phyloP scores from a whole-genome alignment of 2,329 filamentous ascomycete genomes.

The Epichloe scottii region DNA sequence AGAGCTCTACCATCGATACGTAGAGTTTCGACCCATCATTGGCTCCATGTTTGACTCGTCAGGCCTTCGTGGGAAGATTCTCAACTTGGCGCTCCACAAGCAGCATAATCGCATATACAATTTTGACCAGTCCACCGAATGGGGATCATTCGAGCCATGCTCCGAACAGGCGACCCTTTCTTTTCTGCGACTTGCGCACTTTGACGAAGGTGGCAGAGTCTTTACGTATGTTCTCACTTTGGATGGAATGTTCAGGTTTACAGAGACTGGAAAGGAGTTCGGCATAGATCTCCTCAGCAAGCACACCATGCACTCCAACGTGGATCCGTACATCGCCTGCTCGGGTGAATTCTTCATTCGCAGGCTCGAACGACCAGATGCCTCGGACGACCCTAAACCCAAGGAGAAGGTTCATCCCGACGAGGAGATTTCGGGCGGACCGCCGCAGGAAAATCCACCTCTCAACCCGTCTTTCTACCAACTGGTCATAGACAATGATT shows the following conservation, averaged over 20 bases:
- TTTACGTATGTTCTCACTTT: conserved; percentile 89
- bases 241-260: conserved; percentile 79
- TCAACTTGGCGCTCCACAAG: conserved; percentile 79
- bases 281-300: conserved; percentile 88
- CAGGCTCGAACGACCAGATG: conserved; percentile 41
- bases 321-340: conserved; percentile 81
- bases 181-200: conserved; percentile 78
- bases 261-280: conserved; percentile 91
- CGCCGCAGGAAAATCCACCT: conserved; percentile 30
- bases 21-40: conserved; percentile 85
- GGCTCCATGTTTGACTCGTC: conserved; percentile 74
- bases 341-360: conserved; percentile 89
- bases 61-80: conserved; percentile 64
- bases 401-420: conserved; percentile 38
- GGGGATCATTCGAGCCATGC: conserved; percentile 54
- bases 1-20: conserved; percentile 77
- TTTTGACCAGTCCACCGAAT: conserved; percentile 64
- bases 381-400: conserved; percentile 29
- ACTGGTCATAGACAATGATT: conserved; percentile 89
- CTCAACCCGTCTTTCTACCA: conserved; percentile 53
- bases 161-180: conserved; percentile 60
- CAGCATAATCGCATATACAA: conserved; percentile 87
- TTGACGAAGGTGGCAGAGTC: conserved; percentile 71
- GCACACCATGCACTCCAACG: conserved; percentile 94
- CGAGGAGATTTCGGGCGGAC: conserved; percentile 33